These are phyloP conservation scores for Dicorynia guianensis DNA, from an alignment of 306 rosid species.

Conservation along the genomic window DNA sequence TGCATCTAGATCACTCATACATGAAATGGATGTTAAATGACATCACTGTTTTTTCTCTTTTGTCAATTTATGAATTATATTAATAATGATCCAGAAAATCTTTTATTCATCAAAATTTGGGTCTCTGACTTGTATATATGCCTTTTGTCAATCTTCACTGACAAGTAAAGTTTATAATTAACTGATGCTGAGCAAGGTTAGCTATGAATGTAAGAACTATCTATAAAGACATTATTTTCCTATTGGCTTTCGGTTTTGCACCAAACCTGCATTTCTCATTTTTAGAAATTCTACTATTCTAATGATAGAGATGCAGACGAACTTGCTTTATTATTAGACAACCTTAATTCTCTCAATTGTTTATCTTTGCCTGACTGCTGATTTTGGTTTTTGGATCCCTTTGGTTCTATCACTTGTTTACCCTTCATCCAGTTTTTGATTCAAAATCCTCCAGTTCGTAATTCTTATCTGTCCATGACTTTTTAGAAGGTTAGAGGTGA, in stretches of 20 bases:
- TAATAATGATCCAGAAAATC: neutral
- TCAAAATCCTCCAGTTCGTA: neutral
- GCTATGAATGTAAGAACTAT: neutral
- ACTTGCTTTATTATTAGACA: slow-evolving; percentile 22
- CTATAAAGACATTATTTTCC: neutral
- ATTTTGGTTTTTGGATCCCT: neutral
- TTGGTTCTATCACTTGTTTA: slow-evolving; percentile 17
- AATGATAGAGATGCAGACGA: slow-evolving; percentile 7
- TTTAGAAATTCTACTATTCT: slow-evolving; percentile 27
- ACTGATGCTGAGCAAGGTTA: neutral
- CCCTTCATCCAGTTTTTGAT: slow-evolving; percentile 18
- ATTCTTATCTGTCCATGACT: neutral
- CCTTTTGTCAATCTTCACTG: neutral
- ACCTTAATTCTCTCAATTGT: slow-evolving; percentile 12
- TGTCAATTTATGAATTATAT: neutral
- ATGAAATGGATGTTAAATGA: neutral
- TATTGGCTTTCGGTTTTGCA: neutral
- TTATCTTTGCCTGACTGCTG: slow-evolving; percentile 29
- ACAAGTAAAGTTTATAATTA: neutral
- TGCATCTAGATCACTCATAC: neutral
- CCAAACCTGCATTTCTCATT: neutral
- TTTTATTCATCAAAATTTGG: neutral
- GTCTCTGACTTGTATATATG: neutral
- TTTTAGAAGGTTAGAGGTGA: slow-evolving; percentile 10
- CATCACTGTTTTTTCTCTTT: neutral